Evolutionary conservation across 1,284 basidiomycete genomes (phyloP), one percentile per base, ranked within the genome.

Genomic region (Naganishia sp.): DNA sequence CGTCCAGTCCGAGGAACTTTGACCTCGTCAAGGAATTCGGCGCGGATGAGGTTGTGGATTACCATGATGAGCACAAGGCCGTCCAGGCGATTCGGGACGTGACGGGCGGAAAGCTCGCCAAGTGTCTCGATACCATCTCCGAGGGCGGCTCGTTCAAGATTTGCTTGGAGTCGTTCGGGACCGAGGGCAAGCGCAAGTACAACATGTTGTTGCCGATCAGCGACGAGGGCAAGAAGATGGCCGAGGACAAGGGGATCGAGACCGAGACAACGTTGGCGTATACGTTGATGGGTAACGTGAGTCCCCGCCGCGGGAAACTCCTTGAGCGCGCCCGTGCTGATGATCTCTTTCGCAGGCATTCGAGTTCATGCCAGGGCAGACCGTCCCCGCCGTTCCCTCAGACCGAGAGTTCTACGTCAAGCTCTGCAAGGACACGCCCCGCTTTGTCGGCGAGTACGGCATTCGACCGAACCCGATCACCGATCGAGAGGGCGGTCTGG

Each of bases 1-100:
- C 80, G 11, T 76, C 80, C 25, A 81, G 80, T 6, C 77, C 80
- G 1, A 74, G 75, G 36, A 81, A 82, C 69, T 76, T 72, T 57
- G 78, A 77, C 6, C 74, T 81, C 21, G 71, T 82, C 67, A 79
- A 79, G 68, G 66, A 72, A 3, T 75, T 79, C 50, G 83, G 83
- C 10, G 83, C 83, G 0, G 76, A 81, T 52, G 78, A 72, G 1
- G 77, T 80, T 2, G 76, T 82, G 70, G 78, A 82, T 68, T 77
- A 77, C 69, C 66, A 71, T 45, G 59, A 75, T 68, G 67, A 60
- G 42, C 70, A 70, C 33, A 64, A 56, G 25, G 72, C 70, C 6
- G 64, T 72, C 57, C 63, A 65, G 39, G 50, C 70, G 25, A 72
- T 76, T 69, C 71, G 70, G 69, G 49, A 73, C 67, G 72, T 74